These are phyloP conservation scores for Allomyces macrogynus DNA, from an alignment of 192 early-diverging fungal species.

Conservation along the genomic window DNA sequence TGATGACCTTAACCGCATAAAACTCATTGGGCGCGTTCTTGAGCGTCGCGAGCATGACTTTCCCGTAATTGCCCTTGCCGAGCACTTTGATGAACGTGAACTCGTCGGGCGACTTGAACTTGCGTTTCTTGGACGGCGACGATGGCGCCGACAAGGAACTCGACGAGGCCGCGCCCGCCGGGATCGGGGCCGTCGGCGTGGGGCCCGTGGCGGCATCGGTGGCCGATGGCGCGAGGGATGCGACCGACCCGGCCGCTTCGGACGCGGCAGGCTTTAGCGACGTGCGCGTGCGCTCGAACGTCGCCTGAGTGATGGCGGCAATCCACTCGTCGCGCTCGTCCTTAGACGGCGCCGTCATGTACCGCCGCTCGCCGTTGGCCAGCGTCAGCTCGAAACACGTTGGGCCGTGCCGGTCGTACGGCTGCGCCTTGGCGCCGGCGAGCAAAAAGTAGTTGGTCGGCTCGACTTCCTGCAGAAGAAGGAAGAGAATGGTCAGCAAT, in stretches of 20 bases:
- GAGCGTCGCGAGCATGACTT: conserved; percentile 90
- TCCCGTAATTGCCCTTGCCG: conserved; percentile 98
- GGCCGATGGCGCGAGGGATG: neutral
- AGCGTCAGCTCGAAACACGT: neutral
- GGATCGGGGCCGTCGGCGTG: neutral
- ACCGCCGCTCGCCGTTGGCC: neutral
- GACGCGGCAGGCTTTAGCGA: neutral
- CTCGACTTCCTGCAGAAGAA: neutral
- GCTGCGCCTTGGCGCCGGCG: neutral
- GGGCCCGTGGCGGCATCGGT: neutral
- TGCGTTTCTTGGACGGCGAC: neutral
- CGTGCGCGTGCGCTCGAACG: neutral
- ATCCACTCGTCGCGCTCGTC: neutral
- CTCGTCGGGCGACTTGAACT: conserved; percentile 31
- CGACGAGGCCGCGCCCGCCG: neutral
- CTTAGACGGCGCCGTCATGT: neutral
- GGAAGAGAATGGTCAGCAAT: too few species aligned
- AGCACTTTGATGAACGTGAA: conserved; percentile 86
- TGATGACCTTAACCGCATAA: conserved; percentile 35
- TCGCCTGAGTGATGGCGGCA: neutral
- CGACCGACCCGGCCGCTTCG: neutral
- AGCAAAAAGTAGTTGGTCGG: neutral
- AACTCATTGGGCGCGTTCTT: conserved; percentile 51
- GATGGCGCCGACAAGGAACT: neutral
- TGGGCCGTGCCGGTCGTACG: neutral